These are phyloP conservation scores for Gypsophila paniculata DNA, from an alignment of 179 eudicot species.

Conservation along the genomic window DNA sequence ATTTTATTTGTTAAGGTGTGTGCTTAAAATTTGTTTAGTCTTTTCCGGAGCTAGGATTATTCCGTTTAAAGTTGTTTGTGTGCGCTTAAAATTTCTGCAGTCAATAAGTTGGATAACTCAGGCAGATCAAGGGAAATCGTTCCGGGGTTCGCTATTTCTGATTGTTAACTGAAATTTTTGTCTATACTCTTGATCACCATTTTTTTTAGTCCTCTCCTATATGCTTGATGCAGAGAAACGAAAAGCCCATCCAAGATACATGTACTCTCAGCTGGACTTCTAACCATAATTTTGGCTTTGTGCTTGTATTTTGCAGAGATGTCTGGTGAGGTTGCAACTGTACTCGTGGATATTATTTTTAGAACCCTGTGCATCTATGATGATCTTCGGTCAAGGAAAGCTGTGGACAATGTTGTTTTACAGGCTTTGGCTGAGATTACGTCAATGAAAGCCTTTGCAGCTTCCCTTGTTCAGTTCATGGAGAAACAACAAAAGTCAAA, in stretches of 20 bases:
- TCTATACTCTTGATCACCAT: not conserved
- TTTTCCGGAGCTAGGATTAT: not conserved
- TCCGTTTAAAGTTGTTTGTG: not conserved
- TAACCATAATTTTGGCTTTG: not conserved
- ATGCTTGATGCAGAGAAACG: not conserved
- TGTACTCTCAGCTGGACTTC: not conserved
- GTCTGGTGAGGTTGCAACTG: slow-evolving; percentile 59
- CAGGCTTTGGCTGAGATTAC: slow-evolving; percentile 50
- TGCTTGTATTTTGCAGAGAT: slow-evolving; percentile 41
- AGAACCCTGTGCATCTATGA: slow-evolving; percentile 70
- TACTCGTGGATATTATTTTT: slow-evolving; percentile 70
- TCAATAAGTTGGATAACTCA: not conserved
- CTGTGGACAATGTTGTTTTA: slow-evolving; percentile 71
- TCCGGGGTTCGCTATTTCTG: not conserved
- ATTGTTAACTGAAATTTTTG: not conserved
- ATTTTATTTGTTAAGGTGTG: no score
- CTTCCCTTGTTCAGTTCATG: slow-evolving; percentile 73
- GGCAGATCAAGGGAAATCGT: not conserved
- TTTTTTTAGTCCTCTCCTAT: not conserved
- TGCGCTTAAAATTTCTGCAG: not conserved
- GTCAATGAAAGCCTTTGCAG: slow-evolving; percentile 91
- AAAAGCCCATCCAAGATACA: not conserved
- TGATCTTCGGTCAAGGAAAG: slow-evolving; percentile 77
- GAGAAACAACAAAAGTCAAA: slow-evolving; percentile 72
- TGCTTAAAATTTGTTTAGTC: not conserved